phyloP scores from a whole-genome alignment of 169 alveolate genomes.

The Fabrea salina region DNA sequence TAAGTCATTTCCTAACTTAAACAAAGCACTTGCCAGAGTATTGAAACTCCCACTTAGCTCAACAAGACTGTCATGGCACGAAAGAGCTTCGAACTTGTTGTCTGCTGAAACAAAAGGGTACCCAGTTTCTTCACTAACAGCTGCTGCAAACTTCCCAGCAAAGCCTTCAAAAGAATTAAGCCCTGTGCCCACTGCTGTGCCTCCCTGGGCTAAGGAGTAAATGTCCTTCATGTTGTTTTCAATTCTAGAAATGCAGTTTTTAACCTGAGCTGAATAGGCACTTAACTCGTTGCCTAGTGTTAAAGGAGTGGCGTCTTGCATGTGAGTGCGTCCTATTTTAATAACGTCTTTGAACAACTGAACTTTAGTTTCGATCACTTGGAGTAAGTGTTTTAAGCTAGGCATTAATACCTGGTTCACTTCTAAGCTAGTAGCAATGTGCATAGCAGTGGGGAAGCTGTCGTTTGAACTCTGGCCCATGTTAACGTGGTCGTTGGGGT shows the following conservation, averaged over 20 bases:
- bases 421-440: slow-evolving; percentile 81
- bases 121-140: slow-evolving; percentile 63
- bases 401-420: slow-evolving; percentile 52
- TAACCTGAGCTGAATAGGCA: slow-evolving; percentile 72
- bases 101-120: slow-evolving; percentile 65
- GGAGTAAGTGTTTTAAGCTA: slow-evolving; percentile 50
- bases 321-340: slow-evolving; percentile 90
- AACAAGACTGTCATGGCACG: slow-evolving; percentile 78
- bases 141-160: slow-evolving; percentile 71
- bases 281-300: slow-evolving; percentile 89
- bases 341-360: slow-evolving; percentile 62
- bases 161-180: slow-evolving; percentile 76
- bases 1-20: slow-evolving; percentile 86
- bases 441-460: slow-evolving; percentile 89
- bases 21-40: slow-evolving; percentile 69
- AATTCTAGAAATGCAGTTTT: slow-evolving; percentile 57
- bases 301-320: slow-evolving; percentile 91
- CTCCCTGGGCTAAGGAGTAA: slow-evolving; percentile 85
- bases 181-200: slow-evolving; percentile 95
- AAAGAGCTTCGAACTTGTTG: slow-evolving; percentile 85
- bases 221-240: slow-evolving; percentile 62
- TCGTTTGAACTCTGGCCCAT: slow-evolving; percentile 86
- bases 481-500: slow-evolving; percentile 91
- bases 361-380: slow-evolving; percentile 43
- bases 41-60: slow-evolving; percentile 68